These are phyloP conservation scores for Viridothelium virens DNA, from an alignment of 495 filamentous ascomycete genomes.

Conservation along the genomic window DNA sequence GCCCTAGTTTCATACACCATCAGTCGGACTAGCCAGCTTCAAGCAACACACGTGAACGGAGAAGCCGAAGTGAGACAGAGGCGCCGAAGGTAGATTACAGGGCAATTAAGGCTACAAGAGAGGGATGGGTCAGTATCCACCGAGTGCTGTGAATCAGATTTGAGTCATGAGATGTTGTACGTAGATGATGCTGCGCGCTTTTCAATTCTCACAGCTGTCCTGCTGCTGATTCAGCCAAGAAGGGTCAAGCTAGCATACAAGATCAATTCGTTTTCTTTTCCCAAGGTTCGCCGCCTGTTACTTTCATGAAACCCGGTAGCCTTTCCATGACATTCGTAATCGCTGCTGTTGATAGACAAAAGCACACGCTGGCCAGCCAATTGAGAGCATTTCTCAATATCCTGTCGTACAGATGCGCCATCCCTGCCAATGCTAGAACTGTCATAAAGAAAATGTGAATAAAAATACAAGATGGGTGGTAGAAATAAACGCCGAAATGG, in stretches of 20 bases:
- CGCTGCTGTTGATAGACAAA: neutral
- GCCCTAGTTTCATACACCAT: too few relatives aligned
- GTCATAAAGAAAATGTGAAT: neutral
- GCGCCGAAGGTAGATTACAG: too few relatives aligned
- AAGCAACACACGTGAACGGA: too few relatives aligned
- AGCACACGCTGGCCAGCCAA: conserved; percentile 3
- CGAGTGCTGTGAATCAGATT: too few relatives aligned
- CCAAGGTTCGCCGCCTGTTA: neutral
- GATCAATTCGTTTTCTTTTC: neutral
- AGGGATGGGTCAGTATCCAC: too few relatives aligned
- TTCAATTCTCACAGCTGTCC: too few relatives aligned
- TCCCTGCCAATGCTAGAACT: conserved; percentile 1
- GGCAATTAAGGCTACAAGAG: too few relatives aligned
- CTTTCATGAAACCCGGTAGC: neutral
- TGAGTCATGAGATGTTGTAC: too few relatives aligned
- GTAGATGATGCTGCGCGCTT: too few relatives aligned
- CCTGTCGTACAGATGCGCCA: neutral
- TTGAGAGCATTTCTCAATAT: neutral
- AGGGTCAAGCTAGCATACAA: neutral
- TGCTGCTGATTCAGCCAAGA: neutral
- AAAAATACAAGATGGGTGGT: neutral
- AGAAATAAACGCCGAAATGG: neutral
- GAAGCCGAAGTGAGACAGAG: too few relatives aligned
- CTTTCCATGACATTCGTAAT: neutral
- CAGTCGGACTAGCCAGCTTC: too few relatives aligned